Evolutionary conservation across 805 yeast species (phyloP), one percentile per base, ranked within the genome.

Genomic region (Candida hungchunana): DNA sequence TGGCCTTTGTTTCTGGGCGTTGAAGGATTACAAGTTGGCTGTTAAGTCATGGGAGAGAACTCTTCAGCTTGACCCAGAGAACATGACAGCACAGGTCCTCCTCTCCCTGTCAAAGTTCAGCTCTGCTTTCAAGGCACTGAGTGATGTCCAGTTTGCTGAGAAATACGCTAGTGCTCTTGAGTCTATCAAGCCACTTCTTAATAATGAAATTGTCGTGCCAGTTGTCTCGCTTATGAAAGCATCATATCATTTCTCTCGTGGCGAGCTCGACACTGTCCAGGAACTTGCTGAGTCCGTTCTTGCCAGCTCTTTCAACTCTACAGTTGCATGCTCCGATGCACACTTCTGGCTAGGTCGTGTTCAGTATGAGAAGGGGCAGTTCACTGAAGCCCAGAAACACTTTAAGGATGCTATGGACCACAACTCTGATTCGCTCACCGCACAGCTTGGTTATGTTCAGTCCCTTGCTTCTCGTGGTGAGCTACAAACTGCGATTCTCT

Each of bases 1-100:
- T 42, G 99, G 98, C 23, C 64, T 93, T 46, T 89, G 97, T 59
- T 90, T 80, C 56, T 93, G 97, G 97, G 75, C 75, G 42, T 64
- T 93, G 43, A 82, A 82, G 34, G 95, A 86, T 57, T 73, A 75
- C 44, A 73, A 72, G 34, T 73, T 86, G 65, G 97, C 98, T 0
- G 53, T 72, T 6, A 64, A 66, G 32, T 82, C 97, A 0, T 93
- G 97, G 97, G 73, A 75, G 43, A 73, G 97, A 52, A 72, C 86
- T 2, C 61, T 79, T 21, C 82, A 80, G 54, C 59, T 90, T 27
- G 75, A 82, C 44, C 54, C 64, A 17, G 25, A 30, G 22, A 77
- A 77, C 46, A 55, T 69, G 13, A 73, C 77, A 40, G 88, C 88
- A 3, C 72, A 73, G 33, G 62, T 86, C 6, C 66, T 89, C 40